Base-by-base conservation (phyloP, 1,284 basidiomycete genomes). In the Serendipita sp. region DNA sequence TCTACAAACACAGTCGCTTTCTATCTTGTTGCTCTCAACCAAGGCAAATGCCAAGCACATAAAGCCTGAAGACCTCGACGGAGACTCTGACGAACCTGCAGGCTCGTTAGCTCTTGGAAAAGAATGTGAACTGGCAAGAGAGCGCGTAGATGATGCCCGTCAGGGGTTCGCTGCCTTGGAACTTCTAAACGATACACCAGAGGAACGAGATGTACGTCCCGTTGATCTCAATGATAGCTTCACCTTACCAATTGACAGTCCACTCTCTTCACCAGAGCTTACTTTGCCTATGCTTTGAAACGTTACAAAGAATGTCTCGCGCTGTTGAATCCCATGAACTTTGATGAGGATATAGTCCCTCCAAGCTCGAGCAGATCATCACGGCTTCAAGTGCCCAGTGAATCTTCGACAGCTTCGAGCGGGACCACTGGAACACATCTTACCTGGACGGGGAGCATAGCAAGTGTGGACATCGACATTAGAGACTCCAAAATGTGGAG, bases 201-300 rank as follows among this genome's bases (percentile, higher is more conserved):
- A 77, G 34, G 82, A 79, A 65, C 78, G 76, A 50, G 82, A 86
- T 71, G 85, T 87, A 73, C 71, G 83, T 80, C 29, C 41, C 15
- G 55, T 64, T 60, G 41, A 66, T 30, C 38, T 35, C 44, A 61
- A 15, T 64, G 43, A 58, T 32, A 26, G 30, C 22, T 22, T 50
- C 12, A 66, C 87, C 85, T 82, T 80, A 13, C 4, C 22, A 10
- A 74, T 83, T 15, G 75, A 26, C 50, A 72, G 72, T 71, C 73
- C 12, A 68, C 73, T 2, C 41, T 80, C 65, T 77, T 88, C 62
- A 78, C 81, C 0, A 73, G 87, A 45, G 89, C 87, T 2, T 91
- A 88, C 71, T 85, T 87, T 68, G 82, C 83, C 2, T 90, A 88
- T 71, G 86, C 89, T 0, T 73, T 91, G 2, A 82, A 83, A 35